Evolutionary conservation across 345 rosid species (phyloP).

Genomic region (Gossypium stocksii): DNA sequence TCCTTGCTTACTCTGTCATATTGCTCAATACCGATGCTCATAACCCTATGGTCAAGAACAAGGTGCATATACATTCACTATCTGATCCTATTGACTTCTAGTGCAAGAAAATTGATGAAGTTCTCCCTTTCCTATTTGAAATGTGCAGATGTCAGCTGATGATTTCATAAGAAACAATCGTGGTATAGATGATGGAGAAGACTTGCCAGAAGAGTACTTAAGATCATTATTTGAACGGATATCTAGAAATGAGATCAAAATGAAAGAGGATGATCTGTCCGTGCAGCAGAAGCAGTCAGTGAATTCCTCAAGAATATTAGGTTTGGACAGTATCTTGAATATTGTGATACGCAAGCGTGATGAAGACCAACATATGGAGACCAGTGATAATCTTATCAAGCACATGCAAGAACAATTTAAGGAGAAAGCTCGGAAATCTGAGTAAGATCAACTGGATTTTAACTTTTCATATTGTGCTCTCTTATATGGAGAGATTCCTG

Average conservation of each 20-base stretch:
- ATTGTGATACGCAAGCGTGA: constrained; percentile 93
- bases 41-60: constrained; percentile 95
- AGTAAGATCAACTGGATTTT: constrained; percentile 53
- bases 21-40: constrained; percentile 98
- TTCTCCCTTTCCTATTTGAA: constrained; percentile 20
- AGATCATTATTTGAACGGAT: constrained; percentile 89
- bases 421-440: constrained; percentile 96
- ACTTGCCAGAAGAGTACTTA: constrained; percentile 84
- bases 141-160: constrained; percentile 92
- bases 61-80: constrained; percentile 47
- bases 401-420: constrained; percentile 98
- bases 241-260: constrained; percentile 93
- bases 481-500: background rate
- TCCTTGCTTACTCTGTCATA: constrained; percentile 97
- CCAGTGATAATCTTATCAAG: constrained; percentile 94
- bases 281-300: constrained; percentile 74
- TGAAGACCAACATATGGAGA: constrained; percentile 73
- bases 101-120: constrained; percentile 23
- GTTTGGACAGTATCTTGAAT: constrained; percentile 89
- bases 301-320: constrained; percentile 75
- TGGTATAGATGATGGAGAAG: constrained; percentile 98
- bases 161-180: constrained; percentile 95
- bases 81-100: constrained; percentile 23
- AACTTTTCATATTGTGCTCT: background rate
- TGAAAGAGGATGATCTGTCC: constrained; percentile 88